Evolutionary conservation across 2,329 filamentous ascomycete species (phyloP), one percentile per base, ranked within the genome.

Genomic region (Fusarium oligoseptatum): DNA sequence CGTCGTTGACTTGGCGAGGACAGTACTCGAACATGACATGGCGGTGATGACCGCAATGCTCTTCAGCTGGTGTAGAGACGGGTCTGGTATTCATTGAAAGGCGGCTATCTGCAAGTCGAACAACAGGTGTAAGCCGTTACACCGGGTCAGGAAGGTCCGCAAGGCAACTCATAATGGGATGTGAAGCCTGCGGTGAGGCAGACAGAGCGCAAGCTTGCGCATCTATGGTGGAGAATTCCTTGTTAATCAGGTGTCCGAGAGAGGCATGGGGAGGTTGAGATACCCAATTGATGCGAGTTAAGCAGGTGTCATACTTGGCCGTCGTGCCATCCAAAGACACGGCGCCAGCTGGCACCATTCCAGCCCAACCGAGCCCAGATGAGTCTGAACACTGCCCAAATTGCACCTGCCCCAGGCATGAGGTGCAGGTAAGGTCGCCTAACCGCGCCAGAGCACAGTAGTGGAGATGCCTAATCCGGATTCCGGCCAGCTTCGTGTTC

Each of bases 341-440:
- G 72, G 76, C 83, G 85, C 85, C 86, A 87, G 84, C 85, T 87
- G 85, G 85, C 85, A 83, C 70, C 60, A 68, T 78, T 77, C 68
- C 69, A 71, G 72, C 71, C 78, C 75, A 80, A 80, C 72, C 57
- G 52, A 66, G 61, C 11, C 48, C 70, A 71, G 68, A 64, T 67
- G 71, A 75, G 70, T 66, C 61, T 72, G 50, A 71, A 71, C 62
- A 74, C 64, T 73, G 76, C 75, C 76, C 70, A 72, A 73, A 71
- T 58, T 58, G 66, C 69, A 70, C 65, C 68, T 67, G 57, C 56
- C 70, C 72, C 73, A 65, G 73, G 63, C 66, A 73, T 76, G 68
- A 43, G 62, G 56, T 78, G 77, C 75, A 78, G 71, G 52, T 52
- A 29, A 66, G 69, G 66, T 64, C 71, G 64, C 60, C 71, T 64